Evolutionary conservation across 345 rosid species (phyloP), one percentile per base, ranked within the genome.

Genomic region (Populus deltoides): DNA sequence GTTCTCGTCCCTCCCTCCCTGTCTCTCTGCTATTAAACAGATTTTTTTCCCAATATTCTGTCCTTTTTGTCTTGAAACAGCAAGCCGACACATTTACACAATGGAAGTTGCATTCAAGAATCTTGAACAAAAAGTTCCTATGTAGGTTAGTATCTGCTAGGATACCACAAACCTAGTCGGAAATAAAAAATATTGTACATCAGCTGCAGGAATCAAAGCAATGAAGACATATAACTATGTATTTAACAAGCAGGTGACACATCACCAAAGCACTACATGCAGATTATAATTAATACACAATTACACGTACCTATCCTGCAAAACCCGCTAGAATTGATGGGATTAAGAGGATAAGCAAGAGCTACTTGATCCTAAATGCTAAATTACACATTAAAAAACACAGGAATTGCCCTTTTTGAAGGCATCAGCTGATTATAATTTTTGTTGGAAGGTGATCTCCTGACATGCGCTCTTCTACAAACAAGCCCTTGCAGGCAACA

Each of bases 391-490:
- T 66, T 79, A 45, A 45, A 74, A 85, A 49, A 77, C 66, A 79
- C 76, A 69, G 11, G 55, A 78, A 63, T 38, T 66, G 65, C 67
- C 49, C 66, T 71, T 69, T 16, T 18, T 27, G 49, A 59, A 71
- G 68, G 41, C 66, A 73, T 81, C 70, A 84, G 59, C 66, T 80
- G 66, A 87, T 55, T 27, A 59, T 79, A 55, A 85, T 84, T 71
- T 57, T 75, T 27, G 79, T 70, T 8, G 94, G 97, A 61, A 90
- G 93, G 73, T 78, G 31, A 74, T 84, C 43, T 43, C 81, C 86
- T 1, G 84, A 61, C 43, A 81, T 79, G 41, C 75, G 78, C 79
- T 86, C 90, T 66, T 86, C 85, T 74, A 77, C 71, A 24, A 69
- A 15, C 20, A 53, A 24, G 63, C 84, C 89, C 72, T 73, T 71